Base-by-base conservation (phyloP, 306 rosid genomes). In the Ammopiptanthus mongolicus region DNA sequence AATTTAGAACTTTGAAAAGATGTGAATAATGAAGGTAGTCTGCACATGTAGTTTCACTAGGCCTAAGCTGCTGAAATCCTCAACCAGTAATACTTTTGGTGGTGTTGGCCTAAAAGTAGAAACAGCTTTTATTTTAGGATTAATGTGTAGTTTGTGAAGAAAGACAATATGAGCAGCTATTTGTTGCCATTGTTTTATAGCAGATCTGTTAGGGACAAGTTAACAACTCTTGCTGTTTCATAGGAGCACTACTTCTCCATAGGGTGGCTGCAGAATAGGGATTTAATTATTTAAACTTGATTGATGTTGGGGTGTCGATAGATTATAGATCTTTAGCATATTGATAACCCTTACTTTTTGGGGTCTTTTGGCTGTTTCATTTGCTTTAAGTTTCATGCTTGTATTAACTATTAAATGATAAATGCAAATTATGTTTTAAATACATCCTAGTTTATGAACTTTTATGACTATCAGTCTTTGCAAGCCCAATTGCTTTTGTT, bases 391-490 rank as follows among this genome's bases (percentile, higher is more conserved):
- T 7, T 42, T 68, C 56, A 39, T 72, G 14, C 48, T 62, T 33
- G 50, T 56, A 17, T 59, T 60, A 42, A 36, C 42, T 56, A 17
- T 59, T 60, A 42, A 36, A 34, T 11, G 42, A 39, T 53, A 51
- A 42, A n/a, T 53, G 84, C 11, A 59, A 34, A 56, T 22, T 25
- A 17, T 62, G 5, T 33, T 33, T 65, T 69, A 17, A 17, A 2
- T 61, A 14, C 48, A 31, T 52, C 33, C n/a, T 36, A 13, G 41
- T 50, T 14, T 52, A 39, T 76, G 39, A 65, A 63, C 2, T 62
- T 65, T 63, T 12, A 70, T 75, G 42, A 25, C 62, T 37, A 22
- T 60, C 0, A 14, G 21, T 66, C 61, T 77, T 78, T n/a, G 53
- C 63, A 11, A 39, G 18, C 8, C 37, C 55, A 50, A 55, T 41